Percentiles rank a stretch among this genome's conserved stretches.
phyloP scores from a whole-genome alignment of 805 yeast genomes.

The Pichia kluyveri region DNA sequence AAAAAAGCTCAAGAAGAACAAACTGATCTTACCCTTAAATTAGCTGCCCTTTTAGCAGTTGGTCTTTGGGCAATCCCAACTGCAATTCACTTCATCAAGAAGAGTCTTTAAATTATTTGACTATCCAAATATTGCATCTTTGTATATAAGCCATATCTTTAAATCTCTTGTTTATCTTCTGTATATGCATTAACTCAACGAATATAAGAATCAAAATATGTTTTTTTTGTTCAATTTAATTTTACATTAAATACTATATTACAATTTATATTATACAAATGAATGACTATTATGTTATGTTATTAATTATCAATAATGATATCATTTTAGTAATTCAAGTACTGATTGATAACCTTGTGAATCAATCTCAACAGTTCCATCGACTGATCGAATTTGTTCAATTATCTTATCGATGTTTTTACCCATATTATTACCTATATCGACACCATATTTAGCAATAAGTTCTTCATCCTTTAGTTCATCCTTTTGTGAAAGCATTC shows the following conservation, averaged over 20 bases:
- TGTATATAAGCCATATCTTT: not conserved
- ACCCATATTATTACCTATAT: not conserved
- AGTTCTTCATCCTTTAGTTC: not conserved
- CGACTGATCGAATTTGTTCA: not conserved
- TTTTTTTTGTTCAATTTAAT: too few relatives aligned
- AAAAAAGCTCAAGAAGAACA: slow-evolving; percentile 57
- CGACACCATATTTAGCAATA: not conserved
- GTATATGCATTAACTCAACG: not conserved
- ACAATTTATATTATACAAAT: too few relatives aligned
- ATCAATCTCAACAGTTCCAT: not conserved
- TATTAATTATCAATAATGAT: not conserved
- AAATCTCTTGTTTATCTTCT: not conserved
- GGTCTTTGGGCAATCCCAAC: slow-evolving; percentile 55
- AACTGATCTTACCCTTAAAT: slow-evolving; percentile 48
- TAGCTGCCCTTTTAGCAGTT: slow-evolving; percentile 56
- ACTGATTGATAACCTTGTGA: not conserved
- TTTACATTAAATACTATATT: too few relatives aligned
- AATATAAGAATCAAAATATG: too few relatives aligned
- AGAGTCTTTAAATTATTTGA: slow-evolving; percentile 10
- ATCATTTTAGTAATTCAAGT: not conserved
- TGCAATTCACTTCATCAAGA: slow-evolving; percentile 43
- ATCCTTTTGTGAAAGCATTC: not conserved
- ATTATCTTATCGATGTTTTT: not conserved
- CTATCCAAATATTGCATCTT: not conserved
- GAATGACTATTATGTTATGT: too few relatives aligned